phyloP scores from a whole-genome alignment of 805 yeast genomes.

The Barnettozyma botsteinii region DNA sequence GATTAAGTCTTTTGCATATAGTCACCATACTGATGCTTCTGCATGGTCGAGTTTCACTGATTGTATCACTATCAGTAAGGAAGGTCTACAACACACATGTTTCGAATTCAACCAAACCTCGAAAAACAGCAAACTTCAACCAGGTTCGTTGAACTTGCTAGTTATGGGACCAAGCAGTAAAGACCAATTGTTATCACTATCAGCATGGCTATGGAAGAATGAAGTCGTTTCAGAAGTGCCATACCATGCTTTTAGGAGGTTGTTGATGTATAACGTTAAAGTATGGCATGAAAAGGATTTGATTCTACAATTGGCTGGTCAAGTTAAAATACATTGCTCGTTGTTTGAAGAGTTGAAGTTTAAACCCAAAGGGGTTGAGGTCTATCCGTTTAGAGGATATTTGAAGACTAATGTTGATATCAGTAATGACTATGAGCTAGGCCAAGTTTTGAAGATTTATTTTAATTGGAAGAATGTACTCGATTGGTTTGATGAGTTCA shows the following conservation, averaged over 20 bases:
- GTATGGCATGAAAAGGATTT: constrained; percentile 14
- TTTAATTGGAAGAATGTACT: constrained; percentile 19
- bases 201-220: constrained; percentile 21
- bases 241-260: constrained; percentile 15
- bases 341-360: constrained; percentile 16
- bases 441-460: constrained; percentile 13
- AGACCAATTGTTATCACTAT: constrained; percentile 10
- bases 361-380: constrained; percentile 10
- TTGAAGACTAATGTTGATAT: constrained; percentile 11
- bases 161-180: constrained; percentile 8
- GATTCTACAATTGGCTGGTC: constrained; percentile 15
- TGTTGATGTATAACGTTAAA: constrained; percentile 12
- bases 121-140: background rate
- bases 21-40: constrained; percentile 28
- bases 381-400: constrained; percentile 14
- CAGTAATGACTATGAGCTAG: constrained; percentile 10
- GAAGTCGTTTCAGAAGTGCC: constrained; percentile 19
- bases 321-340: constrained; percentile 17
- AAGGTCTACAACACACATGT: constrained; percentile 7
- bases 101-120: constrained; percentile 14
- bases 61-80: constrained; percentile 7
- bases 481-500: constrained; percentile 19
- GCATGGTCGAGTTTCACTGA: constrained; percentile 29
- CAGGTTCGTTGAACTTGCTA: background rate
- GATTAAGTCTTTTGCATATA: constrained; percentile 23